Percentiles rank a stretch among this genome's conserved stretches.
phyloP scores from a whole-genome alignment of 805 yeast genomes.

The Saturnispora bothae region DNA sequence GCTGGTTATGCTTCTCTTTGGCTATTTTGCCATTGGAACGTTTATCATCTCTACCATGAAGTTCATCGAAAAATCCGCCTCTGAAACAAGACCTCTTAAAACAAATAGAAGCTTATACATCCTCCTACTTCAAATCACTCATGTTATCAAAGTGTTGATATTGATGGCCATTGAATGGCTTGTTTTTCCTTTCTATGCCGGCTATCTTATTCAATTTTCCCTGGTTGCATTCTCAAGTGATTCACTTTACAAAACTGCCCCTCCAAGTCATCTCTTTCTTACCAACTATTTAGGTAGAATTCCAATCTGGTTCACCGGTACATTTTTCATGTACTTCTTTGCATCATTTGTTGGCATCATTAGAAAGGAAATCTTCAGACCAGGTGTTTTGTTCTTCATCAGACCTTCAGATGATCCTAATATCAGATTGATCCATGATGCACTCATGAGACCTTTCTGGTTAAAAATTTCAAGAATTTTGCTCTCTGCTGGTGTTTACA shows the following conservation, averaged over 20 bases:
- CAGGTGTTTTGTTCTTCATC: slow-evolving; percentile 85
- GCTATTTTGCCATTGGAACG: slow-evolving; percentile 13
- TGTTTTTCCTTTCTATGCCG: slow-evolving; percentile 83
- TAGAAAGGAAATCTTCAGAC: slow-evolving; percentile 60
- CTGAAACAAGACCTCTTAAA: slow-evolving; percentile 33
- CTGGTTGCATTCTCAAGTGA: slow-evolving; percentile 43
- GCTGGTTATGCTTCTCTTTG: slow-evolving; percentile 12
- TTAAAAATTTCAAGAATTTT: slow-evolving; percentile 65
- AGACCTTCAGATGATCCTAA: slow-evolving; percentile 93
- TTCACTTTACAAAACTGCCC: slow-evolving; percentile 10
- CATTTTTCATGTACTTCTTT: slow-evolving; percentile 76
- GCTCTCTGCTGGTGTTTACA: slow-evolving; percentile 65
- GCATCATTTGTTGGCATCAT: slow-evolving; percentile 82
- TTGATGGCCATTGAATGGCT: slow-evolving; percentile 71
- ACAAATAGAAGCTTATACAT: slow-evolving; percentile 45
- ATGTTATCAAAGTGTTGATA: slow-evolving; percentile 63
- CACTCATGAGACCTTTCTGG: slow-evolving; percentile 63
- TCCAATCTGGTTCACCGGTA: slow-evolving; percentile 57
- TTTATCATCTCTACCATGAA: slow-evolving; percentile 15
- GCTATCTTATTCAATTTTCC: slow-evolving; percentile 62
- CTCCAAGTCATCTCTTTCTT: slow-evolving; percentile 5
- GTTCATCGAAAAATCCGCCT: slow-evolving; percentile 20
- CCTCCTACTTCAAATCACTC: slow-evolving; percentile 40
- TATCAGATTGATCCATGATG: slow-evolving; percentile 76
- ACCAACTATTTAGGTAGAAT: slow-evolving; percentile 1